These are phyloP conservation scores for Scleroderma citrinum DNA, from an alignment of 768 basidiomycete genomes.

Conservation along the genomic window DNA sequence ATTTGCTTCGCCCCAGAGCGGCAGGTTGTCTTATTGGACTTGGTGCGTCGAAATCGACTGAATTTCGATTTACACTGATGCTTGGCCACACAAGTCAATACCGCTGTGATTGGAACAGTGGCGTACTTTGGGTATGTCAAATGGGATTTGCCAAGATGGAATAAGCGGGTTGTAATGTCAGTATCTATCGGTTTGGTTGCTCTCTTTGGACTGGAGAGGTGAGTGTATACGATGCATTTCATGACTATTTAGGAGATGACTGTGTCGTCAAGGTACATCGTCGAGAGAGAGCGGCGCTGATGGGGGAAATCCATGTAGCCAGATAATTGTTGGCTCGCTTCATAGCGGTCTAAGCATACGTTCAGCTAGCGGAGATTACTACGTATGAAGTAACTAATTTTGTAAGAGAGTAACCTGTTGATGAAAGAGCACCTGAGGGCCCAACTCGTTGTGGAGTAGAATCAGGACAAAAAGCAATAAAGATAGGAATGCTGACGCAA, in stretches of 20 bases:
- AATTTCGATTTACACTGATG: conserved; percentile 45
- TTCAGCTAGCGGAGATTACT: too few relatives aligned
- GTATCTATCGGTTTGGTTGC: conserved; percentile 53
- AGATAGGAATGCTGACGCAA: too few relatives aligned
- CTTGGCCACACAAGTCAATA: conserved; percentile 54
- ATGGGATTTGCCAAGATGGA: conserved; percentile 64
- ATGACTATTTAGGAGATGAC: neutral
- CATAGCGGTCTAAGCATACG: too few relatives aligned
- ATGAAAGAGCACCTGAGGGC: too few relatives aligned
- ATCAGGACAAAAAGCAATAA: too few relatives aligned
- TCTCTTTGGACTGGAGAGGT: conserved; percentile 67
- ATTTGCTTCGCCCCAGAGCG: conserved; percentile 59
- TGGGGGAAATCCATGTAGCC: too few relatives aligned
- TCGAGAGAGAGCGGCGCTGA: too few relatives aligned
- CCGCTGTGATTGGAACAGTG: conserved; percentile 53
- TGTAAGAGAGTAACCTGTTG: too few relatives aligned
- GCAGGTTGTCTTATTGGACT: conserved; percentile 70
- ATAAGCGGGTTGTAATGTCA: conserved; percentile 52
- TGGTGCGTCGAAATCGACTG: conserved; percentile 33
- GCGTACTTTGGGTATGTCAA: conserved; percentile 60
- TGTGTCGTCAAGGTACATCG: neutral
- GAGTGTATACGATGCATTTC: conserved; percentile 13
- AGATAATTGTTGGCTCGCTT: too few relatives aligned
- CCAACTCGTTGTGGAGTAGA: too few relatives aligned
- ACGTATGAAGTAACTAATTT: too few relatives aligned